A percentile compares a stretch with the other conserved stretches of the same genome.
Conservation (phyloP, 176 grass and related monocot species). For the Hordeum vulgare region DNA sequence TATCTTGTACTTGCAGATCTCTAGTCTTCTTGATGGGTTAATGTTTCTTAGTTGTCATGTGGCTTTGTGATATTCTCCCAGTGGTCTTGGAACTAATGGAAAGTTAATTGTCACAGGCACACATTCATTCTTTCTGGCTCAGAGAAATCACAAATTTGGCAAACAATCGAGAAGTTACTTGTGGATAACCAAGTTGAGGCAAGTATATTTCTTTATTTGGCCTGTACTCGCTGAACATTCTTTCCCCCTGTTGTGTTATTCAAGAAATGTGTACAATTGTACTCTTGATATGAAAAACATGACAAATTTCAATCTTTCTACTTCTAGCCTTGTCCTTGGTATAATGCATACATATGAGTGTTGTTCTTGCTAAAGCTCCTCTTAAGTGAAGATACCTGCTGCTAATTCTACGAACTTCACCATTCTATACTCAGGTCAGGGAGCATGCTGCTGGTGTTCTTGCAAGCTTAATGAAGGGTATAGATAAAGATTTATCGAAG, state of each 20-base stretch:
- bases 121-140: constrained; percentile 69
- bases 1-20: background rate
- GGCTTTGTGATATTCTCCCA: background rate
- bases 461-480: constrained; percentile 91
- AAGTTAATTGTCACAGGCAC: constrained; percentile 54
- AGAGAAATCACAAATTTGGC: constrained; percentile 85
- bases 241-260: background rate
- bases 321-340: background rate
- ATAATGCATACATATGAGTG: background rate
- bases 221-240: background rate
- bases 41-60: background rate
- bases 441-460: constrained; percentile 94
- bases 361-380: background rate
- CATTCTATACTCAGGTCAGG: constrained; percentile 59
- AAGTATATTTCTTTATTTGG: constrained; percentile 47
- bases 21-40: background rate
- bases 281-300: background rate
- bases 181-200: constrained; percentile 98
- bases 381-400: background rate
- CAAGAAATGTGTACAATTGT: background rate
- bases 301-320: background rate
- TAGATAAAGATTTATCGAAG: constrained; percentile 65
- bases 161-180: constrained; percentile 81
- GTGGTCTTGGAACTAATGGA: constrained; percentile 1
- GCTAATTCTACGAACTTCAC: background rate